Base-by-base conservation (phyloP, 2,329 filamentous ascomycete species). In the Phialophora chinensis region DNA sequence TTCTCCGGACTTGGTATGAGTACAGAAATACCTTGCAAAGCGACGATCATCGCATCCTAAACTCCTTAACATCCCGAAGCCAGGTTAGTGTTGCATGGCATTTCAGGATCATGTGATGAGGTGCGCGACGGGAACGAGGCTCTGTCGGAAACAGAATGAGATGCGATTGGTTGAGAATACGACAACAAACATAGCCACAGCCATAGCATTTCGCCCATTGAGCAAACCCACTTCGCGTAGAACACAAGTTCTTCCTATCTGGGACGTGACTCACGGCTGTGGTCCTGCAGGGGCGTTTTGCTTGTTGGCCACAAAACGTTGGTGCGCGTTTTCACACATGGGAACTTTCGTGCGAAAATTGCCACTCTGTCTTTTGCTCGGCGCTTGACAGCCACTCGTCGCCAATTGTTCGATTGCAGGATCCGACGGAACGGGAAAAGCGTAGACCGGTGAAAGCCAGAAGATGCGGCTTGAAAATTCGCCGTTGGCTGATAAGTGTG, bases 391-490 rank as follows among this genome's bases (percentile, higher is more conserved):
- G 53, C 53, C 53, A 55, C 53, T 55, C 25, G 29, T 55, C 8
- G 25, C 29, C 10, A 8, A 4, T 6, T 31, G 12, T 33, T 31
- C 17, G 2, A 33, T 55, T 2, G 53, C 53, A 55, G 53, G 53
- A 33, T 55, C 4, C 53, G 29, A 29, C 29, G 3, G 11, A 62
- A 29, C 8, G 20, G 20, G 59, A 29, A 8, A 42, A 62, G 29
- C 14, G 31, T 11, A 25, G 35, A 66, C 65, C 65, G 60, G 60
- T 66, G 65, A 61, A 62, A 35, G 57, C 38, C 10, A 35, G 56
- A 38, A 38, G 25, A 31, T 33, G 38, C 23, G 65, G 55, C 56
- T 63, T 55, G 38, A 63, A 60, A 60, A 29, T 12, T 12, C 44
- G 38, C 53, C n/a, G 53, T 55, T 55, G 53, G 53, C 53, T 55